phyloP scores from a whole-genome alignment of 208 protist species.

The Acanthamoeba triangularis region DNA sequence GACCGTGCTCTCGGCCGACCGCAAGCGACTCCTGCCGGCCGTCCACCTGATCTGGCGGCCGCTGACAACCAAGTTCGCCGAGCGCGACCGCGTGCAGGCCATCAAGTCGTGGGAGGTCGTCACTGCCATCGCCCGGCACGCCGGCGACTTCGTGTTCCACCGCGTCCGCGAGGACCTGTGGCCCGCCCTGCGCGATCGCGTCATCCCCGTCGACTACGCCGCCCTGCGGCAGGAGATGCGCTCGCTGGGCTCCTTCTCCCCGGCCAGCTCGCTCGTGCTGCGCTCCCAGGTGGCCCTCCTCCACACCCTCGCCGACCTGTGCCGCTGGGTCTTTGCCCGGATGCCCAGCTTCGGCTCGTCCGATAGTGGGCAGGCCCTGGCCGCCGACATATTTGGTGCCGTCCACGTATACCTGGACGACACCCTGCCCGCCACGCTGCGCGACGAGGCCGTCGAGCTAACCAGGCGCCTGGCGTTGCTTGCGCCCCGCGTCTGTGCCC shows the following conservation, averaged over 20 bases:
- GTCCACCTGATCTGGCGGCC: slow-evolving; percentile 68
- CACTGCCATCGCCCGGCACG: background rate
- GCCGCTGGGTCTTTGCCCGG: background rate
- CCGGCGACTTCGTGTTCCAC: slow-evolving; percentile 61
- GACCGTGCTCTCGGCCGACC: slow-evolving; percentile 40
- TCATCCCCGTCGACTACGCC: slow-evolving; percentile 31
- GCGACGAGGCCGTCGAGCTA: background rate
- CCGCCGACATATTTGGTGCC: background rate
- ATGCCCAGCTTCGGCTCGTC: background rate
- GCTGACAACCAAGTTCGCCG: slow-evolving; percentile 10
- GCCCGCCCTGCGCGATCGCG: slow-evolving; percentile 12
- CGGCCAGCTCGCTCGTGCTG: background rate
- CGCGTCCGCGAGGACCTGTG: slow-evolving; percentile 53
- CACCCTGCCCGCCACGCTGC: slow-evolving; percentile 3
- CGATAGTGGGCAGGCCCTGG: background rate
- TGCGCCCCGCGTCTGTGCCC: background rate
- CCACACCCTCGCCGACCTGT: background rate
- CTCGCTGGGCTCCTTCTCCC: slow-evolving; percentile 24
- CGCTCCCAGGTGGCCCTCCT: background rate
- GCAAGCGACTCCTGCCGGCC: slow-evolving; percentile 54
- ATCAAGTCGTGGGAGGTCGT: slow-evolving; percentile 42
- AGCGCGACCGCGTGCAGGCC: slow-evolving; percentile 14
- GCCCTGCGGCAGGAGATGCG: slow-evolving; percentile 7
- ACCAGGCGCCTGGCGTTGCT: slow-evolving; percentile 1
- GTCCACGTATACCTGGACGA: slow-evolving; percentile 45